Conservation (phyloP, 2,329 filamentous ascomycete genomes). For the Truncatella angustata region DNA sequence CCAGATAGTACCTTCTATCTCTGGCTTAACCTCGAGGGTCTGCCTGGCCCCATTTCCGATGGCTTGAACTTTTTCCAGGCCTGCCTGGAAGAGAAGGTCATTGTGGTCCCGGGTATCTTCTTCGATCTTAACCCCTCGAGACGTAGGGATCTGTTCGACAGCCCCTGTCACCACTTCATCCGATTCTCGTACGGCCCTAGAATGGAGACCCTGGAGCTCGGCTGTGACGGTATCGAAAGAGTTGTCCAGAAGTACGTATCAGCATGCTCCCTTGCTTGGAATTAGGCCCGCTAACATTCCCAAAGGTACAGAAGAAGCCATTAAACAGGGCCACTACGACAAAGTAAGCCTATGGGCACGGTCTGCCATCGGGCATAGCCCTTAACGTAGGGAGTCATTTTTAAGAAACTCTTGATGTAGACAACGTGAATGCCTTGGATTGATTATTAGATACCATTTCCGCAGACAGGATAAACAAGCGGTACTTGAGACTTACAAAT, state of each 20-base stretch:
- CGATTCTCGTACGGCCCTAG: conserved; percentile 80
- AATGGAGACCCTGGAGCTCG: conserved; percentile 75
- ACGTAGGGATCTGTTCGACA: conserved; percentile 88
- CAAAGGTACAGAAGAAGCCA: background rate
- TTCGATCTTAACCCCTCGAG: conserved; percentile 93
- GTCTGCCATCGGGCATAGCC: background rate
- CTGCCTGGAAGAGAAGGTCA: conserved; percentile 89
- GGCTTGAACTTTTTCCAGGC: conserved; percentile 97
- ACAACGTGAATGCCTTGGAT: background rate
- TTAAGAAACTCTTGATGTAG: no score
- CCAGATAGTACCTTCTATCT: conserved; percentile 95
- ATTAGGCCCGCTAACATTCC: background rate
- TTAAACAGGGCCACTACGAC: background rate
- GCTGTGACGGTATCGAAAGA: conserved; percentile 80
- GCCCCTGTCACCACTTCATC: conserved; percentile 90
- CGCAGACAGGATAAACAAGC: background rate
- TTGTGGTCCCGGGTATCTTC: conserved; percentile 96
- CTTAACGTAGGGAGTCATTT: background rate
- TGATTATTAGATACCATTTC: background rate
- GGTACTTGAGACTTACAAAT: background rate
- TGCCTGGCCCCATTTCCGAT: conserved; percentile 82
- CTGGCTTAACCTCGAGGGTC: conserved; percentile 64
- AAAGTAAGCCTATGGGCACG: background rate
- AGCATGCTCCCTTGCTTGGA: background rate
- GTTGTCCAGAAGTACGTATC: conserved; percentile 65